Conservation (phyloP, 1,284 basidiomycete genomes). For the Fomitopsis betulina region DNA sequence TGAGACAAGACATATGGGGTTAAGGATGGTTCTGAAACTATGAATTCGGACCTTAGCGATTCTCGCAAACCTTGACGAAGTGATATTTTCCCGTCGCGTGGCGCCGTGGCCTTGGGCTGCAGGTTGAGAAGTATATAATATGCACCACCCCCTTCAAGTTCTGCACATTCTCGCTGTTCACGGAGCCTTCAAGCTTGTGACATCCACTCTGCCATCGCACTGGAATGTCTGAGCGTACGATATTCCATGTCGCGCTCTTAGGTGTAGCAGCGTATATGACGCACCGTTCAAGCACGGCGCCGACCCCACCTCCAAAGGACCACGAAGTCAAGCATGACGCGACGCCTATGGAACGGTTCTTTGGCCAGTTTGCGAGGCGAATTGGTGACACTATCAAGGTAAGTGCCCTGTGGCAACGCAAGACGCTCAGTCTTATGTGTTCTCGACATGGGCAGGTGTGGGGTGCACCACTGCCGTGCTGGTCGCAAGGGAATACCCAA, state of each 20-base stretch:
- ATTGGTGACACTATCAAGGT: neutral
- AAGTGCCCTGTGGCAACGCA: too few species aligned
- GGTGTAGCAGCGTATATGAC: neutral
- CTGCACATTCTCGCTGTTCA: too few species aligned
- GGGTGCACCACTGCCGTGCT: neutral
- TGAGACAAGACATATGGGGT: too few species aligned
- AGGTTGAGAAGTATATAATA: too few species aligned
- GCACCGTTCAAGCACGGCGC: neutral
- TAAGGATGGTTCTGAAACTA: neutral
- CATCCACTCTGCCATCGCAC: too few species aligned
- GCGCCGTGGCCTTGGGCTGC: too few species aligned
- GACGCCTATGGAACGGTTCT: neutral
- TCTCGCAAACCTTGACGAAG: too few species aligned
- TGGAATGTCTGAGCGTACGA: neutral
- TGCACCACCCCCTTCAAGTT: too few species aligned
- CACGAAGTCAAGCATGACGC: neutral
- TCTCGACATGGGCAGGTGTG: neutral
- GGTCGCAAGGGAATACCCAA: neutral
- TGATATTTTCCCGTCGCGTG: too few species aligned
- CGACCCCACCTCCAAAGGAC: neutral
- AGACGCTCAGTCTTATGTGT: too few species aligned
- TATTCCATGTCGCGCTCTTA: neutral
- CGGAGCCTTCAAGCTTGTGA: neutral
- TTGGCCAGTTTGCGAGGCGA: neutral
- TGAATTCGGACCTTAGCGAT: neutral